A percentile compares a stretch with the other conserved stretches of the same genome.
Evolutionary conservation across 805 yeast species (phyloP).

Genomic region (Lachancea sp.): DNA sequence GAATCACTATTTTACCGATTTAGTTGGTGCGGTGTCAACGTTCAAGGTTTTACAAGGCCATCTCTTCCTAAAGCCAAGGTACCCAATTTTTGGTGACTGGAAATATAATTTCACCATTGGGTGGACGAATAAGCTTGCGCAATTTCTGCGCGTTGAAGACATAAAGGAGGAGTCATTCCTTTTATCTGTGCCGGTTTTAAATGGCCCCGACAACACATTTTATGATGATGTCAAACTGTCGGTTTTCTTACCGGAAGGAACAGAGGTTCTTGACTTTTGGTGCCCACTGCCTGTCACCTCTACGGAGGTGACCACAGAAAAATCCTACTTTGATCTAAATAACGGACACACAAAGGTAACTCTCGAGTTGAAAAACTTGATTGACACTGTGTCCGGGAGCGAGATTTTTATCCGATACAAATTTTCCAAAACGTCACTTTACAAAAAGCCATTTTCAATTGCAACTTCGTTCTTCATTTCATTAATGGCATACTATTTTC

Average conservation of each 20-base stretch:
- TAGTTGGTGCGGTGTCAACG: constrained; percentile 90
- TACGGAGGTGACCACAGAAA: constrained; percentile 30
- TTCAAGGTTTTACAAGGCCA: constrained; percentile 37
- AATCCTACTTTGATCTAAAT: constrained; percentile 65
- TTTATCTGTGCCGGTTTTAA: constrained; percentile 62
- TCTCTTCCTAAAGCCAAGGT: constrained; percentile 72
- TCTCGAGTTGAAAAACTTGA: constrained; percentile 51
- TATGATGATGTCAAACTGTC: constrained; percentile 57
- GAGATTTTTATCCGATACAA: constrained; percentile 57
- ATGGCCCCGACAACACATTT: constrained; percentile 62
- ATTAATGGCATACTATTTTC: constrained; percentile 46
- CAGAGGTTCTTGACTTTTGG: constrained; percentile 49
- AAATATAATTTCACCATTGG: constrained; percentile 90
- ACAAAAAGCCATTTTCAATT: constrained; percentile 60
- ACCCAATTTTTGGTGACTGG: constrained; percentile 97
- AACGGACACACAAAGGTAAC: constrained; percentile 74
- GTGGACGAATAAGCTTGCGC: constrained; percentile 63
- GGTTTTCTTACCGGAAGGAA: constrained; percentile 82
- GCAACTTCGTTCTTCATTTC: constrained; percentile 58
- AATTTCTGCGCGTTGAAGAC: constrained; percentile 42
- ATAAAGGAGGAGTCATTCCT: constrained; percentile 45
- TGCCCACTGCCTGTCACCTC: constrained; percentile 42
- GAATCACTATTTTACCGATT: constrained; percentile 79
- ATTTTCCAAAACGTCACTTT: constrained; percentile 47
- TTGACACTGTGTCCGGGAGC: constrained; percentile 58